phyloP scores from a whole-genome alignment of 768 basidiomycete genomes.

The Trametes coccinea region DNA sequence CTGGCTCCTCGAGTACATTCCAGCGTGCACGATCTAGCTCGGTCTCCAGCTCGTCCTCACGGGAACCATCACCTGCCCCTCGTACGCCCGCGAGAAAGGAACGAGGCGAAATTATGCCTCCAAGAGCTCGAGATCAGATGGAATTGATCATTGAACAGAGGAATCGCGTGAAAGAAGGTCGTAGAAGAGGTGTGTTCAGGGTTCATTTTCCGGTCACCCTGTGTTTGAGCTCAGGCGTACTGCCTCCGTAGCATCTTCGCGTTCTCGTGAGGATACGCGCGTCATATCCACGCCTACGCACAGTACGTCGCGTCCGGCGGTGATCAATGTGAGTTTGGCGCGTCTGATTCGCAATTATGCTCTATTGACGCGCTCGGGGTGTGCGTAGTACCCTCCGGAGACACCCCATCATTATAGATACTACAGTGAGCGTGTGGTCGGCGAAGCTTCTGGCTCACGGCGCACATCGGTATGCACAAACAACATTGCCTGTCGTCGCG shows the following conservation, averaged over 20 bases:
- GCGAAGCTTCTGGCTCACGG: conserved; percentile 27
- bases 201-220: not conserved
- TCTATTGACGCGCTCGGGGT: not conserved
- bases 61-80: conserved; percentile 42
- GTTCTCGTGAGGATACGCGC: conserved; percentile 27
- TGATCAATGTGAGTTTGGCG: conserved; percentile 41
- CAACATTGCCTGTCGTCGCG: not conserved
- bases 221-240: not conserved
- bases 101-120: conserved; percentile 50
- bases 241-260: conserved; percentile 25
- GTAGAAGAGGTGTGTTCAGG: conserved; percentile 47
- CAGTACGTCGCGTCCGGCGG: conserved; percentile 12
- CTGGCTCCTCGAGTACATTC: not conserved
- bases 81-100: conserved; percentile 67
- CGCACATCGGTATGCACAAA: conserved; percentile 15
- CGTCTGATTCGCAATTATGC: conserved; percentile 39
- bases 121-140: conserved; percentile 72
- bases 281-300: conserved; percentile 10
- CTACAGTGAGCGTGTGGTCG: conserved; percentile 32
- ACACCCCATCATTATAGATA: conserved; percentile 33
- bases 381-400: conserved; percentile 20
- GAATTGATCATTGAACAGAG: conserved; percentile 76
- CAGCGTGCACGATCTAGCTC: conserved; percentile 44
- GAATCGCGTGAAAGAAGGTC: conserved; percentile 51
- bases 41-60: conserved; percentile 46